Percentiles rank a stretch among this genome's conserved stretches.
Evolutionary conservation across 257 asterid genomes (phyloP).

Genomic region (Lycium ferocissimum): DNA sequence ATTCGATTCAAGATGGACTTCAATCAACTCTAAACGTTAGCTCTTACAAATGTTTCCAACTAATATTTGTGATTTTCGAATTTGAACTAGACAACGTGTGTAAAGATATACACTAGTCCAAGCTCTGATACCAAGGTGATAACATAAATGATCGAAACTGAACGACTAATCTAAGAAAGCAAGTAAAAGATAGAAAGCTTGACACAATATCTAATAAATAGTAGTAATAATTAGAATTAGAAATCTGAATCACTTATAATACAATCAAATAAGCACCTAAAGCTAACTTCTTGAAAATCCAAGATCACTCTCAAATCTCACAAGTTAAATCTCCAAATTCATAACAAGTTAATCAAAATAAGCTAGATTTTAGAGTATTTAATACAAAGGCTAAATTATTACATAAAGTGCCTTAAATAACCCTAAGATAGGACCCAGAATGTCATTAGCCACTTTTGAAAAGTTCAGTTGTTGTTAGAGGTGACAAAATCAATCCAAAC

Average conservation of each 20-base stretch:
- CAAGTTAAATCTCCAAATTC: background rate
- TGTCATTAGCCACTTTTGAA: background rate
- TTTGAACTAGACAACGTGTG: background rate
- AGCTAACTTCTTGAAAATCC: background rate
- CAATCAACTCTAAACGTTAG: too few relatives aligned
- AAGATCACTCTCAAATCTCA: background rate
- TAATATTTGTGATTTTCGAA: too few relatives aligned
- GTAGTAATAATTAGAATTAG: too few relatives aligned
- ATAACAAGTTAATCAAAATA: too few relatives aligned
- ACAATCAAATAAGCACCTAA: background rate
- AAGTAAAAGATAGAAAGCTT: background rate
- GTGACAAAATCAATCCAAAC: too few relatives aligned
- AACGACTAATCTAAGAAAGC: background rate
- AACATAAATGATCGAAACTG: too few relatives aligned
- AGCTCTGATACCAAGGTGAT: background rate
- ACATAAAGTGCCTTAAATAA: background rate
- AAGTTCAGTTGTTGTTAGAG: background rate
- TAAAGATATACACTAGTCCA: background rate
- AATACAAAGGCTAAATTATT: background rate
- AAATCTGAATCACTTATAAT: too few relatives aligned
- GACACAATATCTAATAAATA: too few relatives aligned
- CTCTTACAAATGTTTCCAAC: too few relatives aligned
- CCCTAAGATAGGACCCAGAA: background rate
- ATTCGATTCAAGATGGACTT: too few relatives aligned
- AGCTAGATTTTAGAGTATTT: too few relatives aligned